Evolutionary conservation across 1,284 basidiomycete species (phyloP).

Genomic region (Fistulinella cinereoalba): DNA sequence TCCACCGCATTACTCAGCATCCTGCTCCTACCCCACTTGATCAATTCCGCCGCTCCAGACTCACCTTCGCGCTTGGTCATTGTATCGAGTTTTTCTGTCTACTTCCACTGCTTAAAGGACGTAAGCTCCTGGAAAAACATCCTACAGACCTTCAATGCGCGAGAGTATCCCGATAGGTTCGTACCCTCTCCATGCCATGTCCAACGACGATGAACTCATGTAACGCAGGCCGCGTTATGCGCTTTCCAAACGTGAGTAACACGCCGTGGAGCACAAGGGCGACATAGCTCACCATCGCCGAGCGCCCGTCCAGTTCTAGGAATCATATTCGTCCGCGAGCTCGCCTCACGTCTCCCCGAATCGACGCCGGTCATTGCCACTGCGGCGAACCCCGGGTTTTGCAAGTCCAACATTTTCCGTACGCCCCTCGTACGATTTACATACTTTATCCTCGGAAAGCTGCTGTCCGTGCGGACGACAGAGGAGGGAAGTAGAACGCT

Average conservation of each 20-base stretch:
- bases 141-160: constrained; percentile 11
- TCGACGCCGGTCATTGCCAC: constrained; percentile 26
- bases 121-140: constrained; percentile 9
- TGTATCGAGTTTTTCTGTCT: constrained; percentile 19
- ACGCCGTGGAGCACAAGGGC: too few relatives aligned
- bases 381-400: constrained; percentile 32
- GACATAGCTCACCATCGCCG: too few relatives aligned
- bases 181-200: background rate
- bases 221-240: constrained; percentile 26
- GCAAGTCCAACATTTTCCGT: constrained; percentile 20
- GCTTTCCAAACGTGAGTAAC: constrained; percentile 33
- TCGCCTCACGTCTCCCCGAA: constrained; percentile 23
- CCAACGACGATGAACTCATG: too few relatives aligned
- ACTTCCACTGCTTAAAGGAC: background rate
- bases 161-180: constrained; percentile 10
- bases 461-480: constrained; percentile 8
- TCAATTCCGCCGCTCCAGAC: constrained; percentile 10
- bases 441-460: background rate
- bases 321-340: constrained; percentile 30
- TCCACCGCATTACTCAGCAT: constrained; percentile 23
- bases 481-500: constrained; percentile 23
- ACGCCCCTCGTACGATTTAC: constrained; percentile 9
- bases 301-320: too few relatives aligned
- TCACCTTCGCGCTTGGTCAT: constrained; percentile 19
- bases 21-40: constrained; percentile 19